These are phyloP conservation scores for Starmerella bacillaris DNA, from an alignment of 805 yeast genomes.

Conservation along the genomic window DNA sequence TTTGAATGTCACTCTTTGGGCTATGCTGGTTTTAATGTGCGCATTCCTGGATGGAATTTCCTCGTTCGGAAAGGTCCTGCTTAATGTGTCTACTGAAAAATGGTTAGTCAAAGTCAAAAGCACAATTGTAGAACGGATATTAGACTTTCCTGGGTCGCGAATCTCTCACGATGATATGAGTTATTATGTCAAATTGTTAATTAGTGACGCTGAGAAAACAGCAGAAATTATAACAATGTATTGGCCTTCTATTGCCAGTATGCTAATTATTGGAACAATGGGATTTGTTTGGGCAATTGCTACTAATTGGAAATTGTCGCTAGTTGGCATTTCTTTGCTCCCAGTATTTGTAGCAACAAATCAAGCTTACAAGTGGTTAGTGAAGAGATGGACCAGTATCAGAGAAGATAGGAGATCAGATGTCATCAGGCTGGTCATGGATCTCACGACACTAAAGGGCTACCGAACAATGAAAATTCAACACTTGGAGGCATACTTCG, in stretches of 20 bases:
- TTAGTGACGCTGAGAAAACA: constrained; percentile 71
- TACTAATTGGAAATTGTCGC: constrained; percentile 70
- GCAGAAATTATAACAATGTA: constrained; percentile 48
- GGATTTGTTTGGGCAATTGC: constrained; percentile 66
- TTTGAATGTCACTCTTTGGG: constrained; percentile 37
- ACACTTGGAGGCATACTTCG: constrained; percentile 35
- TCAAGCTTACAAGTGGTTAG: constrained; percentile 31
- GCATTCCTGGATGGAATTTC: constrained; percentile 43
- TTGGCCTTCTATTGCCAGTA: constrained; percentile 35
- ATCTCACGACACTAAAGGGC: constrained; percentile 31
- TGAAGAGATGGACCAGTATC: constrained; percentile 8
- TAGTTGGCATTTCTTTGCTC: constrained; percentile 62
- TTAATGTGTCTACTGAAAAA: constrained; percentile 44
- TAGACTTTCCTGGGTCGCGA: constrained; percentile 30
- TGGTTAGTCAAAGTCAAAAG: constrained; percentile 45
- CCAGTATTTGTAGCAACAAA: constrained; percentile 44
- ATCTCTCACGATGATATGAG: constrained; percentile 26
- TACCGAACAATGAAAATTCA: constrained; percentile 47
- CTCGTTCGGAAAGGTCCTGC: constrained; percentile 32
- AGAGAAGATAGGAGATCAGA: constrained; percentile 10
- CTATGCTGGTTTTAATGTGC: constrained; percentile 43
- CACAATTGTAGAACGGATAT: constrained; percentile 31
- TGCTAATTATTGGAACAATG: constrained; percentile 34
- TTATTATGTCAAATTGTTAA: constrained; percentile 43
- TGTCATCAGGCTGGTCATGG: constrained; percentile 24